Evolutionary conservation across 352 stramenopile genomes (phyloP).

Genomic region (Thalassiosira livingstoniorum): DNA sequence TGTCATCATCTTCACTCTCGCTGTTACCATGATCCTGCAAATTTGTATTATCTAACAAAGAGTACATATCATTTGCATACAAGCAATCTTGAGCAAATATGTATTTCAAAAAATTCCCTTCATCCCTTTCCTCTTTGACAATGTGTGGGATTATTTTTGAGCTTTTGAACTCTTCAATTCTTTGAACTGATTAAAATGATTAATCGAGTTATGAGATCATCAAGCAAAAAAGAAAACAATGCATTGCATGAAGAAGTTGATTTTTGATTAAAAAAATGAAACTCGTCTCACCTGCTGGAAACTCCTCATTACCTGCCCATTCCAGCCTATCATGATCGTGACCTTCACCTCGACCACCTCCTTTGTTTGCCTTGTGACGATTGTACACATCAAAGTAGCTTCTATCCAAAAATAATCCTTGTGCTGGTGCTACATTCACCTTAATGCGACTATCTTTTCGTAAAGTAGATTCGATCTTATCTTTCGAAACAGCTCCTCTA

Average conservation of each 20-base stretch:
- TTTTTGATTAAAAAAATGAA: conserved; percentile 16
- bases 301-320: conserved; percentile 48
- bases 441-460: conserved; percentile 61
- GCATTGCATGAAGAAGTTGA: background rate
- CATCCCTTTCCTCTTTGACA: conserved; percentile 75
- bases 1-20: conserved; percentile 3
- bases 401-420: conserved; percentile 85
- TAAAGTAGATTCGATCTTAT: conserved; percentile 66
- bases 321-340: conserved; percentile 64
- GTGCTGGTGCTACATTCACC: conserved; percentile 73
- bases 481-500: conserved; percentile 56
- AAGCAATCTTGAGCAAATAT: conserved; percentile 72
- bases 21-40: background rate
- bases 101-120: conserved; percentile 86
- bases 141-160: conserved; percentile 80
- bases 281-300: conserved; percentile 26
- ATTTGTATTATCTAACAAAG: background rate
- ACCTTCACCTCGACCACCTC: conserved; percentile 39
- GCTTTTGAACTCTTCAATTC: conserved; percentile 76
- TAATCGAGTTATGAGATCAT: no score
- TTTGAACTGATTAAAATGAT: conserved; percentile 27
- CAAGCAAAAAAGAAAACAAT: background rate
- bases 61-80: conserved; percentile 53
- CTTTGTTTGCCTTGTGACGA: conserved; percentile 66
- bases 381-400: conserved; percentile 83